Conservation (phyloP, 2,329 filamentous ascomycete species). For the Herpotrichia juniperi region DNA sequence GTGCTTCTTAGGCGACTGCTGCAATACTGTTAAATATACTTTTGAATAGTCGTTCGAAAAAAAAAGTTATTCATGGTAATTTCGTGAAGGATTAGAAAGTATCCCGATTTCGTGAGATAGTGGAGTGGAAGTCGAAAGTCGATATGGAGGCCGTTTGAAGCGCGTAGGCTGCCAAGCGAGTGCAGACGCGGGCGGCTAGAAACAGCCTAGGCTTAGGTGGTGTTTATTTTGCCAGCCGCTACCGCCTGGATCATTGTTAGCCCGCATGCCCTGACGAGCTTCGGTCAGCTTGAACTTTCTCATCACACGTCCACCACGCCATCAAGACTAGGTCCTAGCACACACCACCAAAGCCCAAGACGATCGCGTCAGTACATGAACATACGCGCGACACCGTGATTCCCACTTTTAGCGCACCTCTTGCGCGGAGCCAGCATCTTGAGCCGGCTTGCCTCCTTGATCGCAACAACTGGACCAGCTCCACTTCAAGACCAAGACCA, state of each 20-base stretch:
- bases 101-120: no score
- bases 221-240: neutral
- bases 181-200: no score
- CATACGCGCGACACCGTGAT: conserved; percentile 18
- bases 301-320: neutral
- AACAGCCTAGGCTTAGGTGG: no score
- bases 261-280: neutral
- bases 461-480: conserved; percentile 24
- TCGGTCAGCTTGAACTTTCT: neutral
- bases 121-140: no score
- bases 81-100: no score
- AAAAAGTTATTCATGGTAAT: no score
- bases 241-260: neutral
- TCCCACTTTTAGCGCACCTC: conserved; percentile 17
- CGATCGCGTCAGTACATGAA: neutral
- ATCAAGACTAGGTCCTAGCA: neutral
- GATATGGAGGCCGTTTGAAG: no score
- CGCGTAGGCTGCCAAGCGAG: no score
- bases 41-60: no score
- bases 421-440: conserved; percentile 25
- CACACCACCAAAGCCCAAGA: neutral
- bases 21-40: no score
- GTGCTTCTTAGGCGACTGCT: no score
- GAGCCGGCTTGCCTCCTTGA: conserved; percentile 31
- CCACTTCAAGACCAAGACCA: conserved; percentile 13